These are phyloP conservation scores for Penicillium sp. DNA, from an alignment of 2,329 filamentous ascomycete species.

Conservation along the genomic window DNA sequence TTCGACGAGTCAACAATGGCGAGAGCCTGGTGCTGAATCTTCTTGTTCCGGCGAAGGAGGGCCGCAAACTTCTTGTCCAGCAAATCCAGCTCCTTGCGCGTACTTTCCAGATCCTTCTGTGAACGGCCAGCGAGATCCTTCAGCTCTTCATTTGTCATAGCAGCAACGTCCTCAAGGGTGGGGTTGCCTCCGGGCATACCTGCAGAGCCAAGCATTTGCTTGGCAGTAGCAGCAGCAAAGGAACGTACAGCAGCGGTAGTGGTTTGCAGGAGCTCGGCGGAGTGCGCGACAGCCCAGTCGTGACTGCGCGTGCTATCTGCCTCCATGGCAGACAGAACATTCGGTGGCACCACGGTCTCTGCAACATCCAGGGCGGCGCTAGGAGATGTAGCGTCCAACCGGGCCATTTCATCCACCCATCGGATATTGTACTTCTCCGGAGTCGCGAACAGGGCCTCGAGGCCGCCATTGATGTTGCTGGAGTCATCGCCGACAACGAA, in stretches of 20 bases:
- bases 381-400: conserved; percentile 25
- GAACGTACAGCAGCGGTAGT: conserved; percentile 34
- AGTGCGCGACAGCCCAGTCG: conserved; percentile 36
- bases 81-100: conserved; percentile 61
- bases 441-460: conserved; percentile 43
- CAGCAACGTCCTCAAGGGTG: conserved; percentile 39
- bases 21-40: conserved; percentile 40
- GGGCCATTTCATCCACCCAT: conserved; percentile 39
- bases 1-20: conserved; percentile 19
- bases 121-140: conserved; percentile 38
- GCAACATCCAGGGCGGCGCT: conserved; percentile 19
- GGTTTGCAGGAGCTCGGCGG: conserved; percentile 32
- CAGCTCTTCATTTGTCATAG: conserved; percentile 40
- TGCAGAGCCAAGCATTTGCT: conserved; percentile 35
- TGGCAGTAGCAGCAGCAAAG: conserved; percentile 34
- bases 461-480: conserved; percentile 42
- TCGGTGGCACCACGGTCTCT: conserved; percentile 30
- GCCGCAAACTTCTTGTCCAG: conserved; percentile 43
- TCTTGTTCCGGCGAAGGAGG: conserved; percentile 42
- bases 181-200: conserved; percentile 30
- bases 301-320: conserved; percentile 36
- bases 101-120: conserved; percentile 63
- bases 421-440: conserved; percentile 44
- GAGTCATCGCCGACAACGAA: conserved; percentile 40
- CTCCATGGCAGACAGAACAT: conserved; percentile 38